Evolutionary conservation across 179 eudicot species (phyloP), one percentile per base, ranked within the genome.

Genomic region (Silene coronaria): DNA sequence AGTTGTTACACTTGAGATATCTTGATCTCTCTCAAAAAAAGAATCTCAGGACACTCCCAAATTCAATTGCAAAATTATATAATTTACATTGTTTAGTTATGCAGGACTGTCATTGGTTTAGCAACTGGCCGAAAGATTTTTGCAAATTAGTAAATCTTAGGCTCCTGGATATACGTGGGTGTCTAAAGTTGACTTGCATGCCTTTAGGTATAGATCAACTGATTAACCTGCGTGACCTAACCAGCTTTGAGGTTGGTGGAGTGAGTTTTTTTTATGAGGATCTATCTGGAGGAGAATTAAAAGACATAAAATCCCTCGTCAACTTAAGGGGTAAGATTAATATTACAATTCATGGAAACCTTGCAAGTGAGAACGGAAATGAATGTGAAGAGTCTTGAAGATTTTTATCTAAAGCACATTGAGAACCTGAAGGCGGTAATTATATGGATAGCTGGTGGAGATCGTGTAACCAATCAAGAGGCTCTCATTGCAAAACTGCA

Each of bases 1-100:
- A 67, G 4, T 23, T 80, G 63, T 21, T 67, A 17, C 83, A 80
- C 77, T 73, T 80, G 51, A 72, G 80, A 46, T 80, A 76, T 66
- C 63, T 80, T 4, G 70, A 80, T 68, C 66, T 80, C 14, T 34
- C 74, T 9, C 0, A 3, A 2, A 80, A 64, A 75, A 0, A 0
- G 4, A 0, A 26, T 0, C 62, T 80, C 3, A 11, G 36, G 11
- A 32, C 30, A 27, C 74, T 80, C 5, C 80, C 83, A 0, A 14
- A 67, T 17, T 59, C 77, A 38, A 16, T 76, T 10, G 23, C 58
- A 3, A 42, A 68, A 9, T 17, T 76, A 32, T 17, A 30, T 42
- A 66, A 71, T 32, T n/a, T 80, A 45, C 75, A 80, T 23, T 76
- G 74, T 6, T 36, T 76, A 6, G 45, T 19, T 13, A 32, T 80